Percentiles rank a stretch among this genome's conserved stretches.
phyloP scores from a whole-genome alignment of 2,329 filamentous ascomycete genomes.

The Colletotrichum kahawae region DNA sequence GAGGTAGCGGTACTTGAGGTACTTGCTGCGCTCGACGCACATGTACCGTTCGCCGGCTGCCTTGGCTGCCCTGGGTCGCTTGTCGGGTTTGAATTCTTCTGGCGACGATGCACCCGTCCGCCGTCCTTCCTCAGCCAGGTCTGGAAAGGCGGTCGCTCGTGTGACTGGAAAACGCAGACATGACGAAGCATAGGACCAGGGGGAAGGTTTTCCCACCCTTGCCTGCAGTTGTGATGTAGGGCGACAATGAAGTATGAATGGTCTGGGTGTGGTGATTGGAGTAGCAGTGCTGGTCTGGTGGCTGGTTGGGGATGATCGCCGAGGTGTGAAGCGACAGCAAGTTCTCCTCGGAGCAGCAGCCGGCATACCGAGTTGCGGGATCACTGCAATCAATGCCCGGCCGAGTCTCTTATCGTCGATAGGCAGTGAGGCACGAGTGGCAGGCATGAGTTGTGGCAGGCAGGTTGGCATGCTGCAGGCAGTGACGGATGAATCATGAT shows the following conservation, averaged over 20 bases:
- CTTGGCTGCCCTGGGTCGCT: neutral
- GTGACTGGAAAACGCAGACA: slow-evolving; percentile 6
- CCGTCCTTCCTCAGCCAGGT: neutral
- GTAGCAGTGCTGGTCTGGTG: neutral
- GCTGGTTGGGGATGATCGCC: neutral
- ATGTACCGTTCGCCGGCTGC: neutral
- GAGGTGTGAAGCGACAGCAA: neutral
- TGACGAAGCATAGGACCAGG: slow-evolving; percentile 3
- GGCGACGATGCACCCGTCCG: neutral
- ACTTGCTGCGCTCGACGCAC: neutral
- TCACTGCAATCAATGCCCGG: neutral
- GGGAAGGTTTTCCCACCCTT: neutral
- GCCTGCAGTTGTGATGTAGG: slow-evolving; percentile 1
- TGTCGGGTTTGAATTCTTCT: neutral
- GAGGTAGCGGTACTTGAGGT: slow-evolving; percentile 15
- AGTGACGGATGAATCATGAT: neutral
- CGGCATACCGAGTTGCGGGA: neutral
- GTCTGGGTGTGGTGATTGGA: neutral
- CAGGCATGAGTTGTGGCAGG: neutral
- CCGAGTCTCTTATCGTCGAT: neutral
- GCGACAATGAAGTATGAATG: neutral
- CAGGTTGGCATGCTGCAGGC: neutral
- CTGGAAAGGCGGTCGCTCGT: neutral
- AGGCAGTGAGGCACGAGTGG: neutral
- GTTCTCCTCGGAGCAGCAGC: neutral